Base-by-base conservation (phyloP, 106 monocot species). In the Dendrobium huoshanense region DNA sequence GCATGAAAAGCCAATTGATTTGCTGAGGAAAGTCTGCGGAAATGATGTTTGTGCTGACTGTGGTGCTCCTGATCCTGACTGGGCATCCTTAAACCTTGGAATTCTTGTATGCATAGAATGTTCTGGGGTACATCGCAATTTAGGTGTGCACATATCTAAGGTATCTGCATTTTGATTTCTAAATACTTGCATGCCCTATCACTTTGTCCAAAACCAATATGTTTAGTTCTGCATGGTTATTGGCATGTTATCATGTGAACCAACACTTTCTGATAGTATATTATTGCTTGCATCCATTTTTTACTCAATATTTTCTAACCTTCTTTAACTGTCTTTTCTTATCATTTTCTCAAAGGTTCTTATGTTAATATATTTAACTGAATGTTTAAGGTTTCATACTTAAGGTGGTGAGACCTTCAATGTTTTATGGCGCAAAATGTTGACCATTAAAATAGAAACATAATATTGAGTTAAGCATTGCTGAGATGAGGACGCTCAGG, bases 131-230 rank as follows among this genome's bases (percentile, higher is more conserved):
- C 99, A 99, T 85, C 90, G 99, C 4, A 95, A 99, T 86, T 92
- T 99, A 80, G 99, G 99, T 75, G 99, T 99, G 67, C 99, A 99
- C 86, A 99, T 99, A 85, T 99, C 99, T 31, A 99, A 99, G 99
- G 99, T 95, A 82, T 78, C 10, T 11, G 18, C 10, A 11, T 37
- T 4, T 29, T 67, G 24, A 25, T 54, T 55, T 55, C 44, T 29
- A 47, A 47, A n/a, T 24, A 59, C 64, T 16, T 37, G 25, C 40
- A 9, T 68, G 55, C 68, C 22, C 22, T 51, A 11, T 64, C 42
- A 42, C 7, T 75, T 75, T 2, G 8, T 20, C 33, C 25, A 75
- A 41, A 75, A 58, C 43, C 58, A 45, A 18, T 13, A 41, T 27
- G 49, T 48, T 25, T 49, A 24, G 51, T 51, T 77, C 41, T 77